phyloP scores from a whole-genome alignment of 2,329 filamentous ascomycete genomes.

The Raffaelea ambrosiae region DNA sequence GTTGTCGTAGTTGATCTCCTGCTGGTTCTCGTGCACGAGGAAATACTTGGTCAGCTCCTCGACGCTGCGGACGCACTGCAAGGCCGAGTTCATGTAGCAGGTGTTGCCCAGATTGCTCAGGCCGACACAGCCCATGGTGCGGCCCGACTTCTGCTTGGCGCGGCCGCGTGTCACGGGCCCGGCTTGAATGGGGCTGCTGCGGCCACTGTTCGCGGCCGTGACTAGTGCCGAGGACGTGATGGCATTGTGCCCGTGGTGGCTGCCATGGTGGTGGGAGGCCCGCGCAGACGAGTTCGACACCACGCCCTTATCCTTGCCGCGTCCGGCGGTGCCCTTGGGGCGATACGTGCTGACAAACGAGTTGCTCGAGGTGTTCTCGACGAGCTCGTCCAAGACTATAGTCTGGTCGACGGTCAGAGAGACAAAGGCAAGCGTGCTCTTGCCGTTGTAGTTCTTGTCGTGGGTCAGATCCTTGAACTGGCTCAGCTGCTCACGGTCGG shows the following conservation, averaged over 20 bases:
- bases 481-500: slow-evolving; percentile 55
- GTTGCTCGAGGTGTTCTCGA: slow-evolving; percentile 40
- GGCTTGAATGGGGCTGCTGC: slow-evolving; percentile 57
- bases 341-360: slow-evolving; percentile 46
- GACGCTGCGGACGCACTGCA: slow-evolving; percentile 89
- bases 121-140: slow-evolving; percentile 68
- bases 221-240: slow-evolving; percentile 37
- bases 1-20: slow-evolving; percentile 79
- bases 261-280: slow-evolving; percentile 20
- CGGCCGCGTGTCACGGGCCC: slow-evolving; percentile 63
- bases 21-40: slow-evolving; percentile 61
- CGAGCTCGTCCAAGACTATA: slow-evolving; percentile 76
- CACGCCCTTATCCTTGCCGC: slow-evolving; percentile 16
- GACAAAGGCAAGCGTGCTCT: slow-evolving; percentile 53
- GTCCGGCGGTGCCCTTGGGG: slow-evolving; percentile 9
- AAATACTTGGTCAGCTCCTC: slow-evolving; percentile 94
- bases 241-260: slow-evolving; percentile 21
- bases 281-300: not conserved
- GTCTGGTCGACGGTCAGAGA: slow-evolving; percentile 65
- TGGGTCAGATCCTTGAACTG: slow-evolving; percentile 57
- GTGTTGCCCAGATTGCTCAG: slow-evolving; percentile 91
- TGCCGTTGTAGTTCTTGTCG: slow-evolving; percentile 72
- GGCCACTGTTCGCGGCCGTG: slow-evolving; percentile 46
- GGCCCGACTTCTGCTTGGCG: slow-evolving; percentile 58
- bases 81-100: slow-evolving; percentile 97